phyloP scores from a whole-genome alignment of 179 eudicot species.

The Pouteria campechiana region DNA sequence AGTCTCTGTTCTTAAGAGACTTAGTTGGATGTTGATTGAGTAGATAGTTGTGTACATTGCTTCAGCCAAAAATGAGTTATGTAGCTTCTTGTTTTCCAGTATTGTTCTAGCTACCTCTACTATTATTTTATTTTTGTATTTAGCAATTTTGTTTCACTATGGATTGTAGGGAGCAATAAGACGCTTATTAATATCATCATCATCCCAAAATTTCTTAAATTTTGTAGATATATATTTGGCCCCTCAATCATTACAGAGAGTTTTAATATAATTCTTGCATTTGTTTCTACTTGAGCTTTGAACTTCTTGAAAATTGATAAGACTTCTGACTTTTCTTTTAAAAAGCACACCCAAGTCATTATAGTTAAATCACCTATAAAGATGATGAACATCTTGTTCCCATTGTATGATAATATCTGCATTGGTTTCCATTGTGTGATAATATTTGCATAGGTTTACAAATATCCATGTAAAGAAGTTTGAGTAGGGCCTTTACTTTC shows the following conservation, averaged over 20 bases:
- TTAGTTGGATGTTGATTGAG: constrained; percentile 1
- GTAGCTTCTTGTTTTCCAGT: neutral
- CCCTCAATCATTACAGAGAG: constrained; percentile 3
- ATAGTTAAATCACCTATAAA: constrained; percentile 7
- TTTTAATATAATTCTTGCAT: neutral
- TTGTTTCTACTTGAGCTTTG: constrained; percentile 5
- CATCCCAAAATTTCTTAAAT: constrained; percentile 2
- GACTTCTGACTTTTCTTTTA: constrained; percentile 2
- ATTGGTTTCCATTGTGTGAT: too few relatives aligned
- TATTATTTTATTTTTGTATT: constrained; percentile 4
- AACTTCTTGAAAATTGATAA: constrained; percentile 4
- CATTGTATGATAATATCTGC: neutral
- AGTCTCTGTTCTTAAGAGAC: too few relatives aligned
- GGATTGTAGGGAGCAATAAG: constrained; percentile 4
- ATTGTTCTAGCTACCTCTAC: constrained; percentile 3
- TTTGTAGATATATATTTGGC: constrained; percentile 4
- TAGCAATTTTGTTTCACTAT: constrained; percentile 8
- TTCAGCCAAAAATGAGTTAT: constrained; percentile 6
- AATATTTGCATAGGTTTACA: constrained; percentile 5
- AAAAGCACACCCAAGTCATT: constrained; percentile 4
- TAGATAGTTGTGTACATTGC: neutral
- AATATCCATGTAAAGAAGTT: constrained; percentile 7
- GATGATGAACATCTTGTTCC: constrained; percentile 1
- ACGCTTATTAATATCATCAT: constrained; percentile 2
- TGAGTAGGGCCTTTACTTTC: constrained; percentile 5